Conservation (phyloP, 768 basidiomycete species). For the Psilocybe cubensis region DNA sequence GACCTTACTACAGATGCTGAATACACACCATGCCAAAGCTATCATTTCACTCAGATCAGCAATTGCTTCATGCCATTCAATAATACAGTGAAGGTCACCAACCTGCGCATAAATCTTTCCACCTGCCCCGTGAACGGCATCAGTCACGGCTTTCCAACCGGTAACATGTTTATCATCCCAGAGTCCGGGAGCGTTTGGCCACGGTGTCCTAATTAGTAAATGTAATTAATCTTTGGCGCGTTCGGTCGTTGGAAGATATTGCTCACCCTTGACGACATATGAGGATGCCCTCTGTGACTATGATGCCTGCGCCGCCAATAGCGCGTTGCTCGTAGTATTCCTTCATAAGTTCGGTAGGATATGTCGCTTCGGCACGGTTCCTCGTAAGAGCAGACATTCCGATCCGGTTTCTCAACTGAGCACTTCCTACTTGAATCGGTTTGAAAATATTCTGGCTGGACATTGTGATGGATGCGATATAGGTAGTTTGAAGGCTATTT, state of each 20-base stretch:
- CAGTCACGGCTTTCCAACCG: slow-evolving; percentile 50
- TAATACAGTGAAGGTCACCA: not conserved
- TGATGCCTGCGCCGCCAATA: slow-evolving; percentile 37
- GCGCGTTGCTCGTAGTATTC: slow-evolving; percentile 48
- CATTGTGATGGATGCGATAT: not conserved
- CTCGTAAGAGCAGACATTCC: slow-evolving; percentile 47
- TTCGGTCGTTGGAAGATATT: not conserved
- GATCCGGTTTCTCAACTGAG: slow-evolving; percentile 40
- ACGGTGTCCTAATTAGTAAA: slow-evolving; percentile 37
- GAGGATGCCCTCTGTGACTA: slow-evolving; percentile 43
- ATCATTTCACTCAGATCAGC: not conserved
- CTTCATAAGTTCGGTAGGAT: slow-evolving; percentile 40
- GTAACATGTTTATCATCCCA: slow-evolving; percentile 46
- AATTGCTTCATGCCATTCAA: not conserved
- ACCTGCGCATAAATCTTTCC: slow-evolving; percentile 47
- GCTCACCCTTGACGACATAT: slow-evolving; percentile 46
- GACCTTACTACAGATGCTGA: not conserved
- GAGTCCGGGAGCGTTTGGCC: slow-evolving; percentile 47
- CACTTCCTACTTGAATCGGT: slow-evolving; percentile 39
- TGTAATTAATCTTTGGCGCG: not conserved
- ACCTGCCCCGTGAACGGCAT: slow-evolving; percentile 49
- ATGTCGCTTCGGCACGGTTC: slow-evolving; percentile 37
- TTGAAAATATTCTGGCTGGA: slow-evolving; percentile 23
- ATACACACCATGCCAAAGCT: not conserved
- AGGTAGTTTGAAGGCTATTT: not conserved